Percentiles rank a stretch among this genome's conserved stretches.
These are phyloP conservation scores for Pisolithus tinctorius DNA, from an alignment of 768 basidiomycete species.

Conservation along the genomic window DNA sequence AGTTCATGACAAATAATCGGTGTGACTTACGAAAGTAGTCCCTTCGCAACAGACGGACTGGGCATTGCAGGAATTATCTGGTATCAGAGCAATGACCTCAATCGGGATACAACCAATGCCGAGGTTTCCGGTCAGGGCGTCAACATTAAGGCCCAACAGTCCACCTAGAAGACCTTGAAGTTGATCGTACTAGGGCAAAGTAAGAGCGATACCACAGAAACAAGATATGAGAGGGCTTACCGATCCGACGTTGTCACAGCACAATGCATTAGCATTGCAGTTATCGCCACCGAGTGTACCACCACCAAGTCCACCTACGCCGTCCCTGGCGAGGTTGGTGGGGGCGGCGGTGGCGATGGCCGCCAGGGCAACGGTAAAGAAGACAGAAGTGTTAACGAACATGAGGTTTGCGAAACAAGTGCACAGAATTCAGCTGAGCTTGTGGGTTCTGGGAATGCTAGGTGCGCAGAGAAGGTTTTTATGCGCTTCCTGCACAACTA, in stretches of 20 bases:
- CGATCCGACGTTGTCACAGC: neutral
- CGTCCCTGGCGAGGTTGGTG: neutral
- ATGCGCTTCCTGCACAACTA: neutral
- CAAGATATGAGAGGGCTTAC: neutral
- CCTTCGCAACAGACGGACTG: neutral
- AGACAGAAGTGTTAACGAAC: neutral
- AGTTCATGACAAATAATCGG: neutral
- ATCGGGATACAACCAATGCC: neutral
- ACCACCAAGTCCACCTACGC: neutral
- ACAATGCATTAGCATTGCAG: neutral
- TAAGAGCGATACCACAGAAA: neutral
- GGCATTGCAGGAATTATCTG: neutral
- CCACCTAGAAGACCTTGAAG: neutral
- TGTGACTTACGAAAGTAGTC: neutral
- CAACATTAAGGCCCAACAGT: neutral
- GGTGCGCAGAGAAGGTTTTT: neutral
- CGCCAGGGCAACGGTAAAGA: neutral
- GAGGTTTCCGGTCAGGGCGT: neutral
- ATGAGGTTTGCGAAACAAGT: neutral
- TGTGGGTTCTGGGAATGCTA: neutral
- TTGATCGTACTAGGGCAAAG: neutral
- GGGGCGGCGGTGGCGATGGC: neutral
- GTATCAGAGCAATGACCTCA: neutral
- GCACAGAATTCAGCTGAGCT: neutral
- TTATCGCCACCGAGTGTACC: neutral